phyloP scores from a whole-genome alignment of 768 basidiomycete genomes.

The Tylopilus plumbeoviolaceoides region DNA sequence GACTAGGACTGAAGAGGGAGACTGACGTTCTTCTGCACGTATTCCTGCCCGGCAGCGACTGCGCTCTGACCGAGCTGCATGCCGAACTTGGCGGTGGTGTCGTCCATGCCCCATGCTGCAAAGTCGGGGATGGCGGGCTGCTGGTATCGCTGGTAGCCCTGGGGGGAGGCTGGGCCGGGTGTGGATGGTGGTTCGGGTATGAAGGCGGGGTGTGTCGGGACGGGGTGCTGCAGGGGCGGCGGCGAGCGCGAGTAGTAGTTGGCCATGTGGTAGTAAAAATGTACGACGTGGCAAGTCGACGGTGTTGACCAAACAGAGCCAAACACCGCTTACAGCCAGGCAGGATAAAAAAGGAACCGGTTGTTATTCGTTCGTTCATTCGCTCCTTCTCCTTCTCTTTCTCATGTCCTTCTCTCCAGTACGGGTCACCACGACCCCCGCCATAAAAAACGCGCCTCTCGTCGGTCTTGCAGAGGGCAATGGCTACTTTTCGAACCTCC shows the following conservation, averaged over 20 bases:
- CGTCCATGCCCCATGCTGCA: conserved; percentile 82
- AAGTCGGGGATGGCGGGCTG: conserved; percentile 43
- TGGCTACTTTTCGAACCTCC: conserved; percentile 75
- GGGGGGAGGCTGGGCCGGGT: conserved; percentile 66
- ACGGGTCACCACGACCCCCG: conserved; percentile 60
- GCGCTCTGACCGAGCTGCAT: conserved; percentile 94
- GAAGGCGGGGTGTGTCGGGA: conserved; percentile 82
- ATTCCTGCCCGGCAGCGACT: conserved; percentile 90
- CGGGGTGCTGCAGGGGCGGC: conserved; percentile 82
- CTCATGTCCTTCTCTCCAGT: conserved; percentile 47
- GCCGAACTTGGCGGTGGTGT: conserved; percentile 91
- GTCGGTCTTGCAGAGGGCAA: conserved; percentile 83
- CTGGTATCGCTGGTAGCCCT: conserved; percentile 37
- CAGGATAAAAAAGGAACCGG: conserved; percentile 16
- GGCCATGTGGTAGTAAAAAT: conserved; percentile 17
- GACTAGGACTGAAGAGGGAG: not conserved
- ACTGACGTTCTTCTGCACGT: conserved; percentile 90
- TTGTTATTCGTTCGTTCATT: conserved; percentile 12
- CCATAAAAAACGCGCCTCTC: conserved; percentile 83
- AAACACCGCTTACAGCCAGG: conserved; percentile 13
- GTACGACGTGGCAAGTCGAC: not conserved
- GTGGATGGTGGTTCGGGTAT: conserved; percentile 82
- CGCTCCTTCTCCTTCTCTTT: conserved; percentile 9
- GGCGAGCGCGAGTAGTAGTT: conserved; percentile 53
- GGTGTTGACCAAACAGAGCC: conserved; percentile 5